Percentiles rank a stretch among this genome's conserved stretches.
Evolutionary conservation across 441 rosid species (phyloP).

Genomic region (Hypseocharis bilobata): DNA sequence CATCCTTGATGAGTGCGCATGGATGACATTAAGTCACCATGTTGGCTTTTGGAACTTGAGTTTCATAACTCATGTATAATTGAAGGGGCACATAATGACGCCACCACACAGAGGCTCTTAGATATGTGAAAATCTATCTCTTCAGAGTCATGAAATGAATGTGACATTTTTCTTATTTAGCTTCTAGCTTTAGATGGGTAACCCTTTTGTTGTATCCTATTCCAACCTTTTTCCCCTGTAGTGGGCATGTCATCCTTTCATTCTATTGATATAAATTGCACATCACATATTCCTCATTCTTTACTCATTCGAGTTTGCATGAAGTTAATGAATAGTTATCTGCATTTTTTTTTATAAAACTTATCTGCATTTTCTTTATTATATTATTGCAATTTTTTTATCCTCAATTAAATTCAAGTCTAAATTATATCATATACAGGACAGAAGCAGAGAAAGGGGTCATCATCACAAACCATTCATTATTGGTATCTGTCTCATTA

Average conservation of each 20-base stretch:
- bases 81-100: background rate
- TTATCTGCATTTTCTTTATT: slow-evolving; percentile 10
- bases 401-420: slow-evolving; percentile 6
- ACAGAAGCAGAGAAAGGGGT: slow-evolving; percentile 89
- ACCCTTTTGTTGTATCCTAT: background rate
- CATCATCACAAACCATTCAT: slow-evolving; percentile 76
- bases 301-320: slow-evolving; percentile 10
- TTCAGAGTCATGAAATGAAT: background rate
- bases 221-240: background rate
- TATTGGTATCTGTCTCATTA: slow-evolving; percentile 44
- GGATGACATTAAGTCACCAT: slow-evolving; percentile 1
- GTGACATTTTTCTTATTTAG: background rate
- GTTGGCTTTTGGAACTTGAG: background rate
- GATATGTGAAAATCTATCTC: background rate
- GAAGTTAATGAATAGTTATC: slow-evolving; percentile 12
- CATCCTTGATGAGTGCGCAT: background rate
- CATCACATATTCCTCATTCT: background rate
- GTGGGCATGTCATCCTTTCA: background rate
- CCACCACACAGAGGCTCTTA: background rate
- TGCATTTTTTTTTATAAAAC: slow-evolving; percentile 17
- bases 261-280: background rate
- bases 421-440: slow-evolving; percentile 42
- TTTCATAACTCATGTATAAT: no score
- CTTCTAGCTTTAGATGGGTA: background rate
- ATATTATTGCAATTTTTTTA: background rate